A percentile compares a stretch with the other conserved stretches of the same genome.
Evolutionary conservation across 768 basidiomycete genomes (phyloP).

Genomic region (Mycena polygramma): DNA sequence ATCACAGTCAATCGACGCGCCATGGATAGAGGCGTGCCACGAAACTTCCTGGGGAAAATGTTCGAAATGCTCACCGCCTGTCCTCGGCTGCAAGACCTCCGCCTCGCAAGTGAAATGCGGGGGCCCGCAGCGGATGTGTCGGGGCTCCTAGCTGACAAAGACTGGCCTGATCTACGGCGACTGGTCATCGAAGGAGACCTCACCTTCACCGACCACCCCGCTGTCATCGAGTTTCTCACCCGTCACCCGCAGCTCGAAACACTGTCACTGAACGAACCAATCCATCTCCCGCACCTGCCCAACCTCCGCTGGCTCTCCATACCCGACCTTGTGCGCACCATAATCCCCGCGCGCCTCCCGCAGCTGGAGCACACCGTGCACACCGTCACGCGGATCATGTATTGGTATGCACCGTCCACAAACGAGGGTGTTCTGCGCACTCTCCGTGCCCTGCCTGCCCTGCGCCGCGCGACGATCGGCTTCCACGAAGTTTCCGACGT

Average conservation of each 20-base stretch:
- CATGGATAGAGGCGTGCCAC: not conserved
- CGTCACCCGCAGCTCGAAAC: not conserved
- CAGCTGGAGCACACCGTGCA: not conserved
- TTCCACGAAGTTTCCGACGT: not conserved
- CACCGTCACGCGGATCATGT: too few relatives aligned
- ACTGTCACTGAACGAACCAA: not conserved
- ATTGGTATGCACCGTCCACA: too few relatives aligned
- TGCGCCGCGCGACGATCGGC: not conserved
- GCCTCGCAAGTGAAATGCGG: not conserved
- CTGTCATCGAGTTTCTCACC: not conserved
- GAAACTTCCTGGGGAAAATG: not conserved
- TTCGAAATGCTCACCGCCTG: not conserved
- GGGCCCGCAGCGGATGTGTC: not conserved
- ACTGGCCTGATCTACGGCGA: not conserved
- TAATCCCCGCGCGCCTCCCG: not conserved
- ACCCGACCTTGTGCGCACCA: not conserved
- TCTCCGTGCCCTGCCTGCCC: not conserved
- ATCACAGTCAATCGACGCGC: not conserved
- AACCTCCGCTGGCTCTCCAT: conserved; percentile 1
- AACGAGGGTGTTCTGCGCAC: too few relatives aligned
- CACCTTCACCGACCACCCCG: too few relatives aligned
- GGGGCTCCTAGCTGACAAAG: not conserved
- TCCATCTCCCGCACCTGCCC: not conserved
- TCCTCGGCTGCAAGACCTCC: not conserved
- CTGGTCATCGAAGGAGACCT: not conserved